Base-by-base conservation (phyloP, 1,284 basidiomycete species). In the Apiotrichum siamense region DNA sequence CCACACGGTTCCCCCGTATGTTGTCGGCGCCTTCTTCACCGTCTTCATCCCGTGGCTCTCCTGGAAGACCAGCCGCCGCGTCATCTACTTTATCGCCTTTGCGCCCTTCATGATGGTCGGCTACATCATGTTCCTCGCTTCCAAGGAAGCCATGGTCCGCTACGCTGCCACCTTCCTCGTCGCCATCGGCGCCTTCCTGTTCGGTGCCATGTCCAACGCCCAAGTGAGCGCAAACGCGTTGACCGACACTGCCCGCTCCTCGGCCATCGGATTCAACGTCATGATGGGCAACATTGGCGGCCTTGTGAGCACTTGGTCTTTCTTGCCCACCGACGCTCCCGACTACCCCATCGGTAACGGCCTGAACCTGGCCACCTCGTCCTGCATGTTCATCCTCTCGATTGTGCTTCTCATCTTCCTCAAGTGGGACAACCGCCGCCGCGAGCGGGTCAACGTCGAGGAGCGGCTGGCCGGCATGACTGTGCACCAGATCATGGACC, bases 1-100 rank as follows among this genome's bases (percentile, higher is more conserved):
- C 4, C 59, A 62, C n/a, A 72, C 69, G 4, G 71, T 74, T 0
- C 73, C 71, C 2, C 67, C 68, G 6, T 67, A 69, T 47, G 50
- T 72, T 10, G 63, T 62, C 9, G 70, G 70, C 2, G 70, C 64
- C 1, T 39, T 63, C 18, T 59, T 61, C 20, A 61, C 62, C 2
- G 35, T 73, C 10, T 20, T 51, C 17, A 39, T 66, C 13, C 58
- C 67, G 17, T 69, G 63, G 52, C n/a, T 58, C 1, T 60, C 71
- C 9, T 67, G 60, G 58, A 72, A 69, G 59, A 61, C 59, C n/a
- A 59, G 60, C 32, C 52, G 58, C 9, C 63, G 65, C 27, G 57
- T 66, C 6, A 32, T 69, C 17, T 67, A 59, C 54, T 60, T 64
- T 45, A 47, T 70, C 32, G 32, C 54, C 20, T 60, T 55, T 0